These are phyloP conservation scores for Clitocybe nebularis DNA, from an alignment of 1,284 basidiomycete genomes.

Conservation along the genomic window DNA sequence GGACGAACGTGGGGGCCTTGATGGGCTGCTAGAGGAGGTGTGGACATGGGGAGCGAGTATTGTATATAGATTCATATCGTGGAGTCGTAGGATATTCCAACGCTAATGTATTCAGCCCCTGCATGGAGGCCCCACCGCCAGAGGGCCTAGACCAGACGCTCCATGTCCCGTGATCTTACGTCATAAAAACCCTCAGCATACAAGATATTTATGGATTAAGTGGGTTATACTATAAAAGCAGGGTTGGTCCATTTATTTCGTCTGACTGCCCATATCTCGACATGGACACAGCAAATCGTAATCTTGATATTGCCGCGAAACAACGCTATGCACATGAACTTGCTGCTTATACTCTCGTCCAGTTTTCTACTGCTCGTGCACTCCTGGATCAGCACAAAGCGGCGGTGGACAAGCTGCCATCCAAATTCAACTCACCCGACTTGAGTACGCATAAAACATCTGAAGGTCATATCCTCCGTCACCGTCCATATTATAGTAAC, in stretches of 20 bases:
- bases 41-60: slow-evolving; percentile 51
- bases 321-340: slow-evolving; percentile 43
- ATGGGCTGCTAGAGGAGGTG: slow-evolving; percentile 56
- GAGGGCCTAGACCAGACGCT: background rate
- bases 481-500: too few species aligned
- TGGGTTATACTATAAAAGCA: too few species aligned
- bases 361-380: slow-evolving; percentile 35
- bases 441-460: too few species aligned
- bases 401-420: slow-evolving; percentile 34
- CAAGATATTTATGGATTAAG: too few species aligned
- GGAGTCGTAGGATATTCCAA: slow-evolving; percentile 37
- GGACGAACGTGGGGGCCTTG: slow-evolving; percentile 59
- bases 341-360: slow-evolving; percentile 43
- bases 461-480: too few species aligned
- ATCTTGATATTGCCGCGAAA: slow-evolving; percentile 23
- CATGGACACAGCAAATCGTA: slow-evolving; percentile 14
- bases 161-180: background rate
- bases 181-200: too few species aligned
- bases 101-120: slow-evolving; percentile 25
- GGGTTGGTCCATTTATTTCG: too few species aligned
- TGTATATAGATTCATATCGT: slow-evolving; percentile 32
- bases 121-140: background rate
- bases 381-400: slow-evolving; percentile 29
- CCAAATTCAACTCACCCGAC: too few species aligned
- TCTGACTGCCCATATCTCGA: background rate